phyloP scores from a whole-genome alignment of 1,284 basidiomycete genomes.

The Sanghuangporus sanghuang region DNA sequence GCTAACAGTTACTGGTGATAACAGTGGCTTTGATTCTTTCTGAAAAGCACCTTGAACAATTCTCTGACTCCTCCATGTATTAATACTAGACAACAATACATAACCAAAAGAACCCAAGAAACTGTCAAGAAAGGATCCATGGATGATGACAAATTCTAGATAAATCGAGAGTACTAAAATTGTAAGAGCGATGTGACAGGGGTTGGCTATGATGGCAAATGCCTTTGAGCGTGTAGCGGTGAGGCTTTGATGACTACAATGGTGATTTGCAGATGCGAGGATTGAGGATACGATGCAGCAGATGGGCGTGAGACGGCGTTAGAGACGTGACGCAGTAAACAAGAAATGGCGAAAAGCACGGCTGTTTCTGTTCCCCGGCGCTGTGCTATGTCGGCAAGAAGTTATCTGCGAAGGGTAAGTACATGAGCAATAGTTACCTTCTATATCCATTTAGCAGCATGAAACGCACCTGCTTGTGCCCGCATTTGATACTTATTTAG shows the following conservation, averaged over 20 bases:
- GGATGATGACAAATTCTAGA: too few relatives aligned
- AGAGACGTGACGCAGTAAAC: background rate
- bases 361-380: background rate
- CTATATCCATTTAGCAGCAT: background rate
- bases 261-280: background rate
- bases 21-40: too few relatives aligned
- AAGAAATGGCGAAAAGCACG: background rate
- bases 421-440: background rate
- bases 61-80: too few relatives aligned
- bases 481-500: constrained; percentile 48
- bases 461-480: constrained; percentile 47
- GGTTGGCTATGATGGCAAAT: too few relatives aligned
- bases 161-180: too few relatives aligned
- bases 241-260: background rate
- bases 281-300: background rate
- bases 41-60: too few relatives aligned
- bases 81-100: too few relatives aligned
- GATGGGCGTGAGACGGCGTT: background rate
- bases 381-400: constrained; percentile 15
- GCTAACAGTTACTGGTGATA: too few relatives aligned
- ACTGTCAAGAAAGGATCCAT: too few relatives aligned
- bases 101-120: too few relatives aligned
- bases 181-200: too few relatives aligned
- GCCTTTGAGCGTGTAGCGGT: background rate
- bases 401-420: constrained; percentile 1